Conservation (phyloP, 2,329 filamentous ascomycete species). For the Neonectria magnoliae region DNA sequence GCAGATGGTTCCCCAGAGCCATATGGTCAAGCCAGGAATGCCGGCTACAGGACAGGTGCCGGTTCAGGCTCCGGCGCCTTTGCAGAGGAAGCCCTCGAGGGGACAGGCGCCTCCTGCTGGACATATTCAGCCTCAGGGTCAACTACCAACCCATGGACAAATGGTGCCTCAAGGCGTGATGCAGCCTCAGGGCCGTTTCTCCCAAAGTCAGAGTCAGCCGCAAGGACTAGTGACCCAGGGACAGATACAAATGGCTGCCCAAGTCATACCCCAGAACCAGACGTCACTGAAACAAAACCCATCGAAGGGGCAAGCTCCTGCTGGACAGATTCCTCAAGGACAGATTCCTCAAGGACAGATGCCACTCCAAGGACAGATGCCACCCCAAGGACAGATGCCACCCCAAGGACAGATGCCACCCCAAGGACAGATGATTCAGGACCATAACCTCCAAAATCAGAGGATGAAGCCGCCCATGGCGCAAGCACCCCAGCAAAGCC, state of each 20-base stretch:
- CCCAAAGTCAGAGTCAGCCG: background rate
- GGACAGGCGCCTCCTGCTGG: constrained; percentile 16
- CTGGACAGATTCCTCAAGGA: background rate
- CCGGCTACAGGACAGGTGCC: constrained; percentile 19
- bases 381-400: constrained; percentile 23
- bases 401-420: constrained; percentile 1
- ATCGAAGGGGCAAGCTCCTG: constrained; percentile 25
- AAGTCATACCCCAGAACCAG: constrained; percentile 12
- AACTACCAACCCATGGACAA: constrained; percentile 8
- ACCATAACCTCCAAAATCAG: background rate
- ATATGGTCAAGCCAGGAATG: background rate
- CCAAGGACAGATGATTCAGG: constrained; percentile 22
- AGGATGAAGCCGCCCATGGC: background rate
- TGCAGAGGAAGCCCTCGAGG: constrained; percentile 35
- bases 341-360: too few relatives aligned
- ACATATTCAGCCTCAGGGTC: constrained; percentile 10
- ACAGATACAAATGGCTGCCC: constrained; percentile 6
- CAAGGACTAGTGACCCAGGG: constrained; percentile 10
- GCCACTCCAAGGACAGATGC: constrained; percentile 22
- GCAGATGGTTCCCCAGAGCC: constrained; percentile 8
- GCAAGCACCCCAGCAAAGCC: constrained; percentile 4
- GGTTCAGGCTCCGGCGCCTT: constrained; percentile 13
- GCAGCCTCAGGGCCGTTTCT: background rate
- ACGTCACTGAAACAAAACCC: constrained; percentile 31
- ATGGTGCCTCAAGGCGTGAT: background rate